Percentiles rank a stretch among this genome's conserved stretches.
Conservation (phyloP, 2,329 filamentous ascomycete genomes). For the Rhexocercosporidium sp. region DNA sequence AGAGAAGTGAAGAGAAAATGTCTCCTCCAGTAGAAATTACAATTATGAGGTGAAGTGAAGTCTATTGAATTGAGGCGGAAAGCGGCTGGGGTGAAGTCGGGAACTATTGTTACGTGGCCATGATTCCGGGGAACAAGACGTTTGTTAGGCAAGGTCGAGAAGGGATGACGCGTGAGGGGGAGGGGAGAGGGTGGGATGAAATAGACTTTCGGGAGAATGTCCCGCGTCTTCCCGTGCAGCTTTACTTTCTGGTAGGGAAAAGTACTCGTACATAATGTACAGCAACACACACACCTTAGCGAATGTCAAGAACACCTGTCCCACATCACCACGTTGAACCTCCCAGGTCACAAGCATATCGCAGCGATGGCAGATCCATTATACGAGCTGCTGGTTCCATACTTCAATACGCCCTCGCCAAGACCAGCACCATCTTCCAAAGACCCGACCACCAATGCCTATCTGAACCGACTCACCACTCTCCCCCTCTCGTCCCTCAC, state of each 20-base stretch:
- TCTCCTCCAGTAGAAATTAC: slow-evolving; percentile 9
- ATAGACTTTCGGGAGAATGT: not conserved
- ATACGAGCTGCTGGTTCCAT: slow-evolving; percentile 73
- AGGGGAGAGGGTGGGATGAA: not conserved
- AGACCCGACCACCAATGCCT: slow-evolving; percentile 65
- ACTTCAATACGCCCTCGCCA: slow-evolving; percentile 55
- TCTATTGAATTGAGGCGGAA: not conserved
- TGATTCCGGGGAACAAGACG: not conserved
- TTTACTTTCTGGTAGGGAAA: not conserved
- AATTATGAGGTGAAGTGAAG: slow-evolving; percentile 5
- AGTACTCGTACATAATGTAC: no score
- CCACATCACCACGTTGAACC: slow-evolving; percentile 17
- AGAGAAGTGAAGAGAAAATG: not conserved
- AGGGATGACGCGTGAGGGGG: not conserved
- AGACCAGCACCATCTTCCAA: slow-evolving; percentile 46
- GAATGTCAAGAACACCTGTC: slow-evolving; percentile 6
- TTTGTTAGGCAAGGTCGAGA: not conserved
- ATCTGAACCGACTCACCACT: slow-evolving; percentile 78
- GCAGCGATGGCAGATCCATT: slow-evolving; percentile 70
- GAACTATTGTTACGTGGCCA: slow-evolving; percentile 7
- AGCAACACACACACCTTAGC: no score
- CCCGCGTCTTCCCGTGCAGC: slow-evolving; percentile 5
- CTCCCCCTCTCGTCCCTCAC: slow-evolving; percentile 76
- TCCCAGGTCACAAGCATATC: slow-evolving; percentile 14
- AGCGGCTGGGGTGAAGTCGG: not conserved